Evolutionary conservation across 2,329 filamentous ascomycete genomes (phyloP), one percentile per base, ranked within the genome.

Genomic region (Venturia effusa): DNA sequence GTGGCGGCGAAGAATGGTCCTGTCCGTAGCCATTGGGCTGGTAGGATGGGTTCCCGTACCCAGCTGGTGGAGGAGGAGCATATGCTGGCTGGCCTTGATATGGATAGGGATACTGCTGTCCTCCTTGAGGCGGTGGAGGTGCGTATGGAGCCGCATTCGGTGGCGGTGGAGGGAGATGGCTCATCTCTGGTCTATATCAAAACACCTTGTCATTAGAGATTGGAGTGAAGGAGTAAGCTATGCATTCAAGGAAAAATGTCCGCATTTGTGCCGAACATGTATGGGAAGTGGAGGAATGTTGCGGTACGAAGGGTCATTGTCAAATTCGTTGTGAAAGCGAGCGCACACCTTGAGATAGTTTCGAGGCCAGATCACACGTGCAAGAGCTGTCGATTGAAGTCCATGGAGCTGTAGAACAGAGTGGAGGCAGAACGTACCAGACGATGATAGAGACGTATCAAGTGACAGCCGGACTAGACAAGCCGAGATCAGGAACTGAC

Each of bases 11-110:
- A 41, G 65, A 64, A 19, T 59, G 61, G 34, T 65, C 72, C 61
- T 71, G 70, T 63, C 67, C 65, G 64, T 72, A 74, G 61, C 61
- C 60, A 62, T 51, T 62, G 15, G 40, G 24, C 15, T 63, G 51
- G 43, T 43, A 40, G 7, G 60, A 48, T n/a, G 61, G 45, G 24
- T 43, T 32, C 1, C 10, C 17, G 17, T 57, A 55, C 6, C 30
- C 61, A 63, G 45, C 32, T 15, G 24, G 27, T 5, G 61, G 34
- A 15, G 61, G 34, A 40, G 30, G 48, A 6, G 61, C 48, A 24
- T 54, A 43, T 27, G 40, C 15, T 24, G 24, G 43, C 13, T 62
- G 60, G 10, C 39, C 60, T 41, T 62, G 43, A 37, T 51, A 39
- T 34, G 45, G 61, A 37, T 45, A 51, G 15, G 43, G 48, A 37